Percentiles rank a stretch among this genome's conserved stretches.
Conservation (phyloP, 148 eudicot species). For the Nepenthes mirabilis region DNA sequence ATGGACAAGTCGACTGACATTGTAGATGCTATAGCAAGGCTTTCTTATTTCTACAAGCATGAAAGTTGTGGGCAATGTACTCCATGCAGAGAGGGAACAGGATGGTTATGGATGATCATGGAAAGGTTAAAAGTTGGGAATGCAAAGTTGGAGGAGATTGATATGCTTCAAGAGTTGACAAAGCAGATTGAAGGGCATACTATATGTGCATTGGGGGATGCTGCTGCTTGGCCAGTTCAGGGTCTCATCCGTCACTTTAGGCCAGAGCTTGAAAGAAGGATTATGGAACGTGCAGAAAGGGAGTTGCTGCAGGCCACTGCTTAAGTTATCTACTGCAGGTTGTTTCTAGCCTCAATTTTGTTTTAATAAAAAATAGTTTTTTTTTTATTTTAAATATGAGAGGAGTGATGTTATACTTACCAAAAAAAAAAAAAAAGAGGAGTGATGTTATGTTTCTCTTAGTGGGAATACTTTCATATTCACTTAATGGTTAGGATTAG, state of each 20-base stretch:
- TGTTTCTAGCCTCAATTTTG: constrained; percentile 2
- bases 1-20: constrained; percentile 96
- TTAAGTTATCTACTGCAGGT: constrained; percentile 37
- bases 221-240: constrained; percentile 99
- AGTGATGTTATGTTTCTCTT: no score
- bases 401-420: no score
- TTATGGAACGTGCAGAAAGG: constrained; percentile 66
- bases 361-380: neutral
- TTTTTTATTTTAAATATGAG: no score
- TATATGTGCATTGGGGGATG: constrained; percentile 91
- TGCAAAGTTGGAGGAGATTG: constrained; percentile 88
- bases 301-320: constrained; percentile 66
- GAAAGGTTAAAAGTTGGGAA: constrained; percentile 82
- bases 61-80: constrained; percentile 94
- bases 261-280: constrained; percentile 89
- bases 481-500: no score
- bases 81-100: constrained; percentile 89
- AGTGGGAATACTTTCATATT: no score
- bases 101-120: constrained; percentile 89
- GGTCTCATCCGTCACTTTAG: constrained; percentile 94
- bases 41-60: constrained; percentile 87
- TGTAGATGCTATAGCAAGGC: constrained; percentile 85
- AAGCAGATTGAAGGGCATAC: constrained; percentile 98
- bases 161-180: constrained; percentile 93
- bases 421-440: no score